Evolutionary conservation across 345 rosid species (phyloP), one percentile per base, ranked within the genome.

Genomic region (Microcos paniculata): DNA sequence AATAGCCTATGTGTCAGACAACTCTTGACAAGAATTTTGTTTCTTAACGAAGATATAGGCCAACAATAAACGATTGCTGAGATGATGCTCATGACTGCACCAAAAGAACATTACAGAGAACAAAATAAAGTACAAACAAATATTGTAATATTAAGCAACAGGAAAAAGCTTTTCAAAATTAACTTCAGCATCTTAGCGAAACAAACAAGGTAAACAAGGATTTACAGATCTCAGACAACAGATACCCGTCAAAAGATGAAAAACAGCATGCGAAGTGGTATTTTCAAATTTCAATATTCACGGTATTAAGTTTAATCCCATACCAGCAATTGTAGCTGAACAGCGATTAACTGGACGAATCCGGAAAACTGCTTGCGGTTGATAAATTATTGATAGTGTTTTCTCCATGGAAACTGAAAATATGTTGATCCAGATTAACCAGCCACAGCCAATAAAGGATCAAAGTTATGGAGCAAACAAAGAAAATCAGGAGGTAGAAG

Each of bases 361-460:
- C 58, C 98, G 83, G 76, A 94, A 96, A 84, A 96, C 80, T 74
- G 98, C 99, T 78, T 96, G 98, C 18, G 92, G 97, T 78, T 96
- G 99, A 90, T 91, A 96, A 71, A 96, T 94, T 48, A 96, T 96
- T 0, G 93, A 76, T 71, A 94, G 85, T 8, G 90, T 94, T 90
- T 88, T 94, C 92, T 93, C 97, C 86, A 96, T 97, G 56, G 97
- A 92, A 76, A 94, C 98, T 96, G 94, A 78, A 83, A 77, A 38
- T 23, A 63, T 19, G 15, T 58, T 21, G 15, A 74, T 43, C 21
- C 62, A 79, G 16, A 70, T n/a, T 33, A 4, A 49, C 65, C 28
- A 56, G 28, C n/a, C 15, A 66, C 28, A 56, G 28, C n/a, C 15
- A 66, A 77, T 11, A 46, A 58, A 30, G 56, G 9, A 31, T 14